A percentile compares a stretch with the other conserved stretches of the same genome.
phyloP scores from a whole-genome alignment of 768 basidiomycete species.

The Auricularia cornea region DNA sequence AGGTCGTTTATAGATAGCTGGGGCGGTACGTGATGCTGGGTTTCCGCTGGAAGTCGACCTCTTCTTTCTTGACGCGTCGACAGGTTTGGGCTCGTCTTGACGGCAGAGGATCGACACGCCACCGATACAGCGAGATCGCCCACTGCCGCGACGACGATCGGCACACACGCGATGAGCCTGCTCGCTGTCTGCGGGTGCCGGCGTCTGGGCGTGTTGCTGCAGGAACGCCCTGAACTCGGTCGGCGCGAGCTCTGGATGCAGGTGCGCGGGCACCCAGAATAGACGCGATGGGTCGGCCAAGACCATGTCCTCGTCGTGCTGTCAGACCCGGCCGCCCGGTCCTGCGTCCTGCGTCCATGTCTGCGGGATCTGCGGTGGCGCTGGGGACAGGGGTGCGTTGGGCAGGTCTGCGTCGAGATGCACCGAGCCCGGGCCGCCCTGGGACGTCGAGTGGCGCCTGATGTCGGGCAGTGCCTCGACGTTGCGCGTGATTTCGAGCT shows the following conservation, averaged over 20 bases:
- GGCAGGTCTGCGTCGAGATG: conserved; percentile 90
- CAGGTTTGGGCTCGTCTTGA: conserved; percentile 78
- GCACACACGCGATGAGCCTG: conserved; percentile 18
- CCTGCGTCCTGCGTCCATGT: conserved; percentile 3
- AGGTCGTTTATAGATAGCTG: conserved; percentile 89
- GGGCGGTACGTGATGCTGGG: conserved; percentile 64
- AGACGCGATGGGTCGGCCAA: conserved; percentile 68
- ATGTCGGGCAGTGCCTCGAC: conserved; percentile 81
- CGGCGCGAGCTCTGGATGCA: conserved; percentile 97
- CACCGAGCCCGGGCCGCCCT: conserved; percentile 68
- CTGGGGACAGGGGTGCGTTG: conserved; percentile 56
- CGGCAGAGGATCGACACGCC: conserved; percentile 90
- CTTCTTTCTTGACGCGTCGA: conserved; percentile 65
- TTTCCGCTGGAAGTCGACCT: conserved; percentile 53
- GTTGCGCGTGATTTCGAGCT: conserved; percentile 80
- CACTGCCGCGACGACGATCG: conserved; percentile 40
- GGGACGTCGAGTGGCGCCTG: conserved; percentile 68
- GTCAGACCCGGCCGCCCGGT: not conserved
- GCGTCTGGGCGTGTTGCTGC: conserved; percentile 76
- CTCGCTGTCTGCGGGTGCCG: conserved; percentile 29
- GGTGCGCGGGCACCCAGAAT: conserved; percentile 96
- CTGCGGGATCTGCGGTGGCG: conserved; percentile 31
- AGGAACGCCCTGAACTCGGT: conserved; percentile 92
- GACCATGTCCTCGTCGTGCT: conserved; percentile 1
- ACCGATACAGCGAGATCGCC: conserved; percentile 57